Evolutionary conservation across 345 rosid genomes (phyloP).

Genomic region (Camelina sativa): DNA sequence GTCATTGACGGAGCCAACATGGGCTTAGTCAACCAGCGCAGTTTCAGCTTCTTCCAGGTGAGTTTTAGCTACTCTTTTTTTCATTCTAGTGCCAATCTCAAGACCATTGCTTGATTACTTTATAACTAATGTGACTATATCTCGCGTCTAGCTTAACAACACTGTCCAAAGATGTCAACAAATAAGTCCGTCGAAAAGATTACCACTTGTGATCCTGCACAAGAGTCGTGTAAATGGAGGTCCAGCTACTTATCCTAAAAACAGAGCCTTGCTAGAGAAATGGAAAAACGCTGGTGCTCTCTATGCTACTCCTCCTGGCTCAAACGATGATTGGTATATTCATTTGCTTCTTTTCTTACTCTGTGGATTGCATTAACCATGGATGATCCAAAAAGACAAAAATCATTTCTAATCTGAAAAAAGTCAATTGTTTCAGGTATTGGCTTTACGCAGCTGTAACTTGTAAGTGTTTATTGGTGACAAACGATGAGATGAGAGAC

Average conservation of each 20-base stretch:
- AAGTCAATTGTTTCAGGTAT: slow-evolving; percentile 59
- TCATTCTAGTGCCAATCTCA: slow-evolving; percentile 10
- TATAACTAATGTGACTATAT: background rate
- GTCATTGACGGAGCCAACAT: slow-evolving; percentile 91
- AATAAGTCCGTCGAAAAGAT: slow-evolving; percentile 69
- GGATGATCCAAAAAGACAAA: background rate
- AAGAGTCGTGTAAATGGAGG: slow-evolving; percentile 72
- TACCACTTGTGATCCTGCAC: slow-evolving; percentile 85
- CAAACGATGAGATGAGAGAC: slow-evolving; percentile 99
- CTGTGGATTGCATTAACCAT: background rate
- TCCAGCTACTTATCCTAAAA: slow-evolving; percentile 64
- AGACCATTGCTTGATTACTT: slow-evolving; percentile 14
- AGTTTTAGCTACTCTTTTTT: background rate
- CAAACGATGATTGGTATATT: slow-evolving; percentile 94
- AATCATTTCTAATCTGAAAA: background rate
- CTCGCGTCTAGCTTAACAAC: slow-evolving; percentile 61
- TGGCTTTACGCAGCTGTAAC: slow-evolving; percentile 98
- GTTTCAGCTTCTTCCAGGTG: slow-evolving; percentile 77
- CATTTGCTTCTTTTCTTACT: background rate
- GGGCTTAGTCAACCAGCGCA: slow-evolving; percentile 58
- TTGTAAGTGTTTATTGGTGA: slow-evolving; percentile 74
- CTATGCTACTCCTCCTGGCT: slow-evolving; percentile 85
- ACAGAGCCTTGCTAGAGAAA: slow-evolving; percentile 64
- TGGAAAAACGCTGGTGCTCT: slow-evolving; percentile 84
- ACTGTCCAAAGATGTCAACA: slow-evolving; percentile 58